Base-by-base conservation (phyloP, 2,329 filamentous ascomycete genomes). In the Dothideomycetes sp. region DNA sequence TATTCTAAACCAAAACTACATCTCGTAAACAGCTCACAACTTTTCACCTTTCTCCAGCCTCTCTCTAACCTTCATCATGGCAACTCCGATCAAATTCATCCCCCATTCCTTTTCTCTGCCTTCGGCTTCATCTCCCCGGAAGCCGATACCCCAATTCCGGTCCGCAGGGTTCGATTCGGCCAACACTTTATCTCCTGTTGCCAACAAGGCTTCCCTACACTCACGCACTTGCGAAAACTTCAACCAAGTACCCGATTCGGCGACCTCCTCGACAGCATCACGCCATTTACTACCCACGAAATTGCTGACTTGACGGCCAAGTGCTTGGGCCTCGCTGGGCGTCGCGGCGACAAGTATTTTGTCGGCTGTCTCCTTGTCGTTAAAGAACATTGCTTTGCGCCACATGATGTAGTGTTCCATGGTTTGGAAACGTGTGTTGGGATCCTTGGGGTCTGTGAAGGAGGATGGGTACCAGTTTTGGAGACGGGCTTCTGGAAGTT, bases 111-210 rank as follows among this genome's bases (percentile, higher is more conserved):
- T 35, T 36, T 56, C 50, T 24, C 45, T 53, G 6, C 41, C 48
- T 18, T 50, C 48, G 4, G 58, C 59, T 28, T 55, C 51, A 20
- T 54, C 53, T 23, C 47, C 49, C 28, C 53, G 52, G 45, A 56
- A 61, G 1, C 58, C 57, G 19, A 61, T 51, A 1, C 58, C 58
- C 58, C 58, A 61, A 22, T 60, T 51, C 38, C 53, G 43, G 49
- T 62, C 59, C 27, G 49, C 51, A 7, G 58, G 59, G 50, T 59
- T 62, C 1, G 58, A 53, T 48, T 62, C 59, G 2, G 59, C 56
- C 13, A 62, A 33, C 33, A 53, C 47, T 23, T 52, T 51, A 11
- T 53, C 46, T 11, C 51, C 57, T 4, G 59, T 61, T 18, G 39
- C 53, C 33, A 60, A 33, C 33, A 62, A 47, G 3, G 52, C 35